Conservation (phyloP, 352 stramenopile genomes). For the Phytopythium ostracodes region DNA sequence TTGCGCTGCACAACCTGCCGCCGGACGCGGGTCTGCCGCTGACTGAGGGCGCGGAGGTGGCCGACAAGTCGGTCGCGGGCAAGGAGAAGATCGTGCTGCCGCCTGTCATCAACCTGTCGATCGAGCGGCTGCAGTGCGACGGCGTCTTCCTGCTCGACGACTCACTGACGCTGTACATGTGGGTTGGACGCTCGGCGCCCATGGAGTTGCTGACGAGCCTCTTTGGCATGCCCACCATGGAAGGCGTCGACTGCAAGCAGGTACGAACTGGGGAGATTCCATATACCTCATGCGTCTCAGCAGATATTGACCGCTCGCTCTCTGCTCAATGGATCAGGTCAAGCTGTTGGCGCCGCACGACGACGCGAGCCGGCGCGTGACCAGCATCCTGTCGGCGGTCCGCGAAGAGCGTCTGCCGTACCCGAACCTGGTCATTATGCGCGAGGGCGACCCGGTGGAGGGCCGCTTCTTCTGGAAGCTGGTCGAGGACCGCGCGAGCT, state of each 20-base stretch:
- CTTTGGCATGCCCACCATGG: slow-evolving; percentile 93
- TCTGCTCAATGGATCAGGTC: slow-evolving; percentile 23
- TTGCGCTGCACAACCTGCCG: slow-evolving; percentile 92
- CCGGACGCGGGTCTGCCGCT: slow-evolving; percentile 68
- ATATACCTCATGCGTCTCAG: background rate
- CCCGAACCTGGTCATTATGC: slow-evolving; percentile 89
- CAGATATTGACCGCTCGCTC: background rate
- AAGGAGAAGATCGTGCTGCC: slow-evolving; percentile 83
- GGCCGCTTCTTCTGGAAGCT: slow-evolving; percentile 96
- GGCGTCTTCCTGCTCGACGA: slow-evolving; percentile 98
- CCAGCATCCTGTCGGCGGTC: slow-evolving; percentile 86
- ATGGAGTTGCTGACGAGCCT: slow-evolving; percentile 87
- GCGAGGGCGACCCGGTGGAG: slow-evolving; percentile 93
- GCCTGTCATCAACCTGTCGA: slow-evolving; percentile 92
- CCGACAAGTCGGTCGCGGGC: slow-evolving; percentile 53
- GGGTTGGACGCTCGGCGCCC: slow-evolving; percentile 91
- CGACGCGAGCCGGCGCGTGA: slow-evolving; percentile 81
- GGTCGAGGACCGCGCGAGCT: slow-evolving; percentile 97
- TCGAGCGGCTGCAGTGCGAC: slow-evolving; percentile 91
- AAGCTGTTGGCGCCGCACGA: slow-evolving; percentile 82
- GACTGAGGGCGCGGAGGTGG: slow-evolving; percentile 13
- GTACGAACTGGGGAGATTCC: slow-evolving; percentile 15
- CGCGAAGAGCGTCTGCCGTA: slow-evolving; percentile 83
- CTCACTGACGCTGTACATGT: slow-evolving; percentile 94
- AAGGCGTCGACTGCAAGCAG: slow-evolving; percentile 91